Evolutionary conservation across 169 alveolate genomes (phyloP).

Genomic region (Eimeria acervulina): DNA sequence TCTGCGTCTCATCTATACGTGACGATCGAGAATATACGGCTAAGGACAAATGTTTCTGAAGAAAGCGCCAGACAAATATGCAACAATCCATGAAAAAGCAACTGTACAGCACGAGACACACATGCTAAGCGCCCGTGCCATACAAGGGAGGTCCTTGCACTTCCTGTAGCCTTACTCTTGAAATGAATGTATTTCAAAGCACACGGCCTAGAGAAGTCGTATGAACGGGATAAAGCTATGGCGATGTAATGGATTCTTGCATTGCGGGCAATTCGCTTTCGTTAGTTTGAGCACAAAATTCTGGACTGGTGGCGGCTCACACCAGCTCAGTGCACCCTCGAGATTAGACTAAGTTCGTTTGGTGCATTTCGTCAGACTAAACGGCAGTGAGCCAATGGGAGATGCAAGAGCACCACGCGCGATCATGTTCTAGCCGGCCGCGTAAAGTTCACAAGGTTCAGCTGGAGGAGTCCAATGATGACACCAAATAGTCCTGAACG

Average conservation of each 20-base stretch:
- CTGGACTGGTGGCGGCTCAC: neutral
- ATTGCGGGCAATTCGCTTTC: neutral
- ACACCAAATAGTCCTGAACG: slow-evolving; percentile 86
- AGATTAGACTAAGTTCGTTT: neutral
- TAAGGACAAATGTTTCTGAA: neutral
- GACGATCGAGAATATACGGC: neutral
- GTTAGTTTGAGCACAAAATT: neutral
- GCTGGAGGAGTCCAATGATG: slow-evolving; percentile 86
- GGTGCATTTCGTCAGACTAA: neutral
- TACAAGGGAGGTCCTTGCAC: neutral
- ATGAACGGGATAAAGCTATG: neutral
- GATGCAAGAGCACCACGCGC: neutral
- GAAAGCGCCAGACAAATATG: neutral
- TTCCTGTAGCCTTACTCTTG: neutral
- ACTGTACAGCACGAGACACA: neutral
- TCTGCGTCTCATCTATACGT: neutral
- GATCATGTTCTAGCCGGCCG: slow-evolving; percentile 53
- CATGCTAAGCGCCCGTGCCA: neutral
- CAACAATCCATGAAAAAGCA: neutral
- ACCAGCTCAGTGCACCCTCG: neutral
- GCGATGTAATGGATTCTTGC: neutral
- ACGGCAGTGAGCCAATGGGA: neutral
- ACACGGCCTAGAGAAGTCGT: neutral
- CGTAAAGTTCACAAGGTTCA: slow-evolving; percentile 90
- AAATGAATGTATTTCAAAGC: neutral